These are phyloP conservation scores for Porphyrellus cyaneotinctus DNA, from an alignment of 768 basidiomycete genomes.

Conservation along the genomic window DNA sequence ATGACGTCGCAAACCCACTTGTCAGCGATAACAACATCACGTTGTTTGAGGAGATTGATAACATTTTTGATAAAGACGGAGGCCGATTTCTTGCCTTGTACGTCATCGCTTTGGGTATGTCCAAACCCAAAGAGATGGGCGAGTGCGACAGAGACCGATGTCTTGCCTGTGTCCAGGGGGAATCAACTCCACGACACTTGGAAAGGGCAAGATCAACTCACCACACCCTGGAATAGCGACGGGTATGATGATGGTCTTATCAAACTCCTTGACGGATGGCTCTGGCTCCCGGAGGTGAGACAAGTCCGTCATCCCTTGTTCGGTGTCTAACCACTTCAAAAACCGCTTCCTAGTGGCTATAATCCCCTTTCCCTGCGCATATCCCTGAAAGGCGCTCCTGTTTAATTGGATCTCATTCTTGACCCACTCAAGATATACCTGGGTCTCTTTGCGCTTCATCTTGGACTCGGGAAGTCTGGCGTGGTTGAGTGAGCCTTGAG, in stretches of 20 bases:
- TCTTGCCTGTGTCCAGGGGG: constrained; percentile 64
- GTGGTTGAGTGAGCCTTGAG: constrained; percentile 30
- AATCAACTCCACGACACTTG: neutral
- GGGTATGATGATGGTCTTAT: constrained; percentile 83
- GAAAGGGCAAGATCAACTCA: constrained; percentile 33
- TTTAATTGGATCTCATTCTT: constrained; percentile 67
- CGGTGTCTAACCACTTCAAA: constrained; percentile 57
- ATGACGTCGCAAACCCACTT: constrained; percentile 49
- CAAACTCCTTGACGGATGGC: constrained; percentile 32
- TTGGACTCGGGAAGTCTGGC: constrained; percentile 55
- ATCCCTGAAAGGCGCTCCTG: constrained; percentile 56
- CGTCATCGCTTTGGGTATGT: constrained; percentile 93
- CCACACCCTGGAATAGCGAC: constrained; percentile 93
- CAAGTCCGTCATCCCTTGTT: constrained; percentile 40
- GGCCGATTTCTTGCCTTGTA: constrained; percentile 70
- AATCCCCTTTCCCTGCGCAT: constrained; percentile 73
- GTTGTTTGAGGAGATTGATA: constrained; percentile 47
- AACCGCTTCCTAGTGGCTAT: constrained; percentile 80
- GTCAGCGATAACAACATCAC: constrained; percentile 89
- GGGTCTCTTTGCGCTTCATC: constrained; percentile 74
- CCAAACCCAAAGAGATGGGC: constrained; percentile 76
- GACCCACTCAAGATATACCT: constrained; percentile 80
- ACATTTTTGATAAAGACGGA: constrained; percentile 74
- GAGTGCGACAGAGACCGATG: constrained; percentile 76
- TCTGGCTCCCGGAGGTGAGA: constrained; percentile 26